Evolutionary conservation across 768 basidiomycete genomes (phyloP).

Genomic region (Suillus luteus): DNA sequence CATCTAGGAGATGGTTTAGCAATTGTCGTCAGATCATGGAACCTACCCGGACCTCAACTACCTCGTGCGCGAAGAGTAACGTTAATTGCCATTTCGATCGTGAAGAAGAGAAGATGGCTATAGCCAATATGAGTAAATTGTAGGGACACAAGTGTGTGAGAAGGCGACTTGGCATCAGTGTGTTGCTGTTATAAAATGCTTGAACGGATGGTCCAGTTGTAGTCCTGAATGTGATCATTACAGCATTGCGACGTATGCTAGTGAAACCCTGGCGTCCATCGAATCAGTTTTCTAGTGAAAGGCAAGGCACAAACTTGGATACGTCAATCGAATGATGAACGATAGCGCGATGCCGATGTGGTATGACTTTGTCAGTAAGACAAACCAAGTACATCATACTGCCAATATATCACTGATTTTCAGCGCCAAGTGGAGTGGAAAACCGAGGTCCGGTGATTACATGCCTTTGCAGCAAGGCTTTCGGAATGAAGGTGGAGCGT

Average conservation of each 20-base stretch:
- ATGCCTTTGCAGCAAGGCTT: constrained; percentile 4
- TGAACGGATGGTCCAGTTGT: background rate
- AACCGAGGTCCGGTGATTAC: background rate
- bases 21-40: background rate
- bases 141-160: background rate
- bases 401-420: background rate
- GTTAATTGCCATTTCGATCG: background rate
- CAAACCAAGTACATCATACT: background rate
- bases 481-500: background rate
- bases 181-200: too few relatives aligned
- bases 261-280: background rate
- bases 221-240: background rate
- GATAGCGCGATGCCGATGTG: background rate
- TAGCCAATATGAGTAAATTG: background rate
- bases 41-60: background rate
- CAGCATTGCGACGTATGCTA: background rate
- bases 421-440: background rate
- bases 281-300: background rate
- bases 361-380: background rate
- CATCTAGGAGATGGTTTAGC: background rate
- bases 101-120: background rate
- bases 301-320: background rate
- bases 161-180: background rate
- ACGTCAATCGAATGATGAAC: background rate
- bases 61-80: background rate